Evolutionary conservation across 2,329 filamentous ascomycete species (phyloP), one percentile per base, ranked within the genome.

Genomic region (Biscogniauxia sp.): DNA sequence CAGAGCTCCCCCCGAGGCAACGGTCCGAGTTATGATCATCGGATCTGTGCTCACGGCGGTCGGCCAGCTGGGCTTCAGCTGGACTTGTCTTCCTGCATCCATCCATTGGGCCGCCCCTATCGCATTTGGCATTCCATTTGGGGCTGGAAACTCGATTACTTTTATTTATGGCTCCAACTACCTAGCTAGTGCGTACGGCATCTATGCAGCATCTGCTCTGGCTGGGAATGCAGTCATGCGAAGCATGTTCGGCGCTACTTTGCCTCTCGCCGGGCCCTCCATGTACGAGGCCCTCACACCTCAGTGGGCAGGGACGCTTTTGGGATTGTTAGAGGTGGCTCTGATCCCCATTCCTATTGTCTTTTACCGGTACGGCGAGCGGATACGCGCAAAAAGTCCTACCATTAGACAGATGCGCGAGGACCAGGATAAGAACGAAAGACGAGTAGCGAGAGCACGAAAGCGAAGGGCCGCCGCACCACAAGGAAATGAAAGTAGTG

Each of bases 121-220:
- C 54, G 78, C 91, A 0, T 91, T 91, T 1, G 91, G 92, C 0
- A 83, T 96, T 5, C 89, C 89, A 0, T 96, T 95, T 68, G 91
- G 91, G 9, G 81, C 84, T 0, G 92, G 92, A 0, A 95, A 94
- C 69, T 88, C 85, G 8, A 82, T 87, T 2, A 86, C 91, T 45
- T 96, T 96, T 77, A 93, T 96, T 70, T 95, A 96, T 70, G 85
- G 88, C 0, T 85, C 83, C 5, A 95, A 92, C 69, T 96, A 96
- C 72, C 78, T 96, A 3, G 90, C 91, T 0, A 84, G 89, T 54
- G 86, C 87, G 6, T 96, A 96, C 67, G 88, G 88, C 3, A 89
- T 95, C 67, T 96, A 93, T 71, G 88, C 92, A 1, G 92, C 92
- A 0, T 91, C 87, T 2, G 92, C 92, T 0, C 79, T 96, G 37